Base-by-base conservation (phyloP, 371 early-diverging fungal genomes). In the Mucor sp. region DNA sequence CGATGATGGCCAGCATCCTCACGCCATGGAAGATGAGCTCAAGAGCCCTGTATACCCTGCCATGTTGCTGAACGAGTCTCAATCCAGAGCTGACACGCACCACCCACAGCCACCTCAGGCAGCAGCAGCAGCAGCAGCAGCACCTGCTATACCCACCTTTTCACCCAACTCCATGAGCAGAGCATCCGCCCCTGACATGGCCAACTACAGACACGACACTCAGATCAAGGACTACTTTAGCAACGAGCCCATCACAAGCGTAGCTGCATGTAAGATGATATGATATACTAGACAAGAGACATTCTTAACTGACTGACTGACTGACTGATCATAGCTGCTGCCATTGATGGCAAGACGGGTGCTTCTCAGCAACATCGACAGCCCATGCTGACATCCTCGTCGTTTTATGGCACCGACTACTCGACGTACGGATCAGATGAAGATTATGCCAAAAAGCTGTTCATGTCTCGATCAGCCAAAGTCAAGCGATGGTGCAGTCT, bases 381-480 rank as follows among this genome's bases (percentile, higher is more conserved):
- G 28, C 60, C 72, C 14, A 32, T 63, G 57, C 48, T 63, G 15
- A 62, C 61, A 1, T 62, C 72, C n/a, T 60, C 72, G 14, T 65
- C 72, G 48, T 65, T 63, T n/a, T 56, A 56, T 43, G 66, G 23
- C n/a, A 21, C 48, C 21, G 39, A 47, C 25, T 43, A 63, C 44
- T 17, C 44, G 8, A 62, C 30, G 3, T 7, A 50, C 28, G 73
- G 69, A 7, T 66, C 73, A 15, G 73, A 73, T 35, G 60, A 70
- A 43, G 74, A 74, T 15, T 82, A 82, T 60, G 79, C 72, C 0
- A 70, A 76, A 56, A 75, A 76, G 33, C 55, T 82, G 2, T 79
- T 72, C 53, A 62, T 79, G 69, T 82, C 82, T 17, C 74, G 82
- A 21, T 77, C 82, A 17, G 82, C 82, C 8, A 82, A 82, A 58